Base-by-base conservation (phyloP, 352 stramenopile species). In the Phytophthora sp. region DNA sequence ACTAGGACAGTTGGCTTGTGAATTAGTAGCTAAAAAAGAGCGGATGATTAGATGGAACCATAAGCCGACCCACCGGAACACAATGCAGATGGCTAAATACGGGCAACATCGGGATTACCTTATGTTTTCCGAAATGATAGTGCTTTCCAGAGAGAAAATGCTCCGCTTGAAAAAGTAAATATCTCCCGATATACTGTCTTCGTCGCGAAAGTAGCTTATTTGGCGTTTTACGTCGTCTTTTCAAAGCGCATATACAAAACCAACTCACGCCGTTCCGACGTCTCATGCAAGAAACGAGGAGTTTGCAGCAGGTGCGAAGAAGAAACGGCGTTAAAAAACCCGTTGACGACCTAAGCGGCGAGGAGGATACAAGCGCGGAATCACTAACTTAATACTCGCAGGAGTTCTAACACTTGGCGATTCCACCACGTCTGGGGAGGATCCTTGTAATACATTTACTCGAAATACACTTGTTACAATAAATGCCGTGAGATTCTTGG, bases 101-200 rank as follows among this genome's bases (percentile, higher is more conserved):
- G 2, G 16, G 36, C 36, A 44, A 44, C 36, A 44, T 12, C 15
- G 21, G 36, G 4, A 44, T 44, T 44, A 44, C n/a, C 15, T 44
- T 7, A n/a, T 23, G 6, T 44, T n/a, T 3, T 23, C 15, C 4
- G 16, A 44, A 44, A 44, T 21, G n/a, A 44, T 20, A 23, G 11
- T 23, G n/a, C n/a, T 44, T 35, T 20, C 39, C 24, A 11, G 49
- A 33, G 31, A 57, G 49, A 57, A 33, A 20, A 45, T 18, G 38
- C 18, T 27, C 12, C 12, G 16, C 49, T 18, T 4, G 49, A 57
- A 23, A 21, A 23, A 27, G 12, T 8, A n/a, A 15, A n/a, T 57
- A 30, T 46, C 20, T 45, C 21, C 49, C 49, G 49, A 57, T n/a
- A 30, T 7, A 7, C 33, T 16, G 33, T 18, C n/a, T 45, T 29